Base-by-base conservation (phyloP, 2,329 filamentous ascomycete species). In the Diaporthe humulicola region DNA sequence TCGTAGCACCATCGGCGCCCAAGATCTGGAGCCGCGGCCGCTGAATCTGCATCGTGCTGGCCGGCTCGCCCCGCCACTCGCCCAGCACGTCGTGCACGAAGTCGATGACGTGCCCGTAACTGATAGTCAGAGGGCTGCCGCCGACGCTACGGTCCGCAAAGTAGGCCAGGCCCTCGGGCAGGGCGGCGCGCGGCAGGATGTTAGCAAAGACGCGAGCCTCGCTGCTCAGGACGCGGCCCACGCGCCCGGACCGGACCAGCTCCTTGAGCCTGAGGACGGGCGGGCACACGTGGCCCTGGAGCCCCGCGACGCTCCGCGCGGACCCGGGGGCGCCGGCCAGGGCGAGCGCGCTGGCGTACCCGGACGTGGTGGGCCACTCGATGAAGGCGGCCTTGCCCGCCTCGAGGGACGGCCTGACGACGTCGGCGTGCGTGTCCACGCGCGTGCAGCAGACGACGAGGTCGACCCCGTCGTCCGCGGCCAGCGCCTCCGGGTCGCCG, bases 331-430 rank as follows among this genome's bases (percentile, higher is more conserved):
- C 74, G 1, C 78, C 78, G 0, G 81, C 78, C 28, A 90, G 79
- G 75, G 88, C 85, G 58, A 85, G 82, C 0, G 86, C 83, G 74
- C 88, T 82, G 1, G 79, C 75, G 1, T 84, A 70, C 56, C 83
- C 86, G 4, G 82, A 80, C 0, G 81, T 87, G 1, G 88, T 81
- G 4, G 86, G 88, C 87, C 87, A 88, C 77, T 89, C 88, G n/a
- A 85, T 83, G 73, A 86, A 89, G 17, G 87, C 83, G 57, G 86
- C 81, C 78, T 89, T 89, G 28, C 85, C 84, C 5, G 85, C 84
- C 64, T 83, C 79, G 4, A 89, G 77, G 14, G 83, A 83, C 1
- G 86, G 85, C 56, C 82, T 83, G 15, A 85, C 81, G 19, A 86
- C 78, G 12, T 78, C 74, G 73, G 85, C 86, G 74, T 88, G 87